Evolutionary conservation across 176 grass and related monocot species (phyloP).

Genomic region (Zoysia japonica): DNA sequence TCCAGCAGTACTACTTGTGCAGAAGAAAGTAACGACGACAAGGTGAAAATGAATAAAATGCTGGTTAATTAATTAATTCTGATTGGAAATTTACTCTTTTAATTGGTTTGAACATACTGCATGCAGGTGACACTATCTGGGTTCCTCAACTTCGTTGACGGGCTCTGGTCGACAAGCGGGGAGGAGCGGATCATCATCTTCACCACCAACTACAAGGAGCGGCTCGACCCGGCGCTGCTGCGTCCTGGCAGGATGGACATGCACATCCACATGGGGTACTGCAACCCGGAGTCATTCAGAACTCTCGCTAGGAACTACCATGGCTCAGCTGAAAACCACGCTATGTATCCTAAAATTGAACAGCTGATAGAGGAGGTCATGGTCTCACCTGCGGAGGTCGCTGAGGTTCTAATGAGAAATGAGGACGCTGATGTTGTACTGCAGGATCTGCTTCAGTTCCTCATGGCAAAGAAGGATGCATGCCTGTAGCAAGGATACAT

Average conservation of each 20-base stretch:
- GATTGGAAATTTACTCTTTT: background rate
- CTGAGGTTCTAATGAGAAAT: constrained; percentile 44
- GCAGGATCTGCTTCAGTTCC: constrained; percentile 16
- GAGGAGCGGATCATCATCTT: constrained; percentile 48
- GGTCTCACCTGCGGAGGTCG: constrained; percentile 35
- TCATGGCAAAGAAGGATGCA: constrained; percentile 31
- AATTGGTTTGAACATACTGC: too few relatives aligned
- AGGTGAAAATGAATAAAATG: background rate
- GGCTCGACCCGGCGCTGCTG: constrained; percentile 44
- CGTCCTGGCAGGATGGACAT: constrained; percentile 52
- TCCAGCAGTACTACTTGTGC: background rate
- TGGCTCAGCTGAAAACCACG: constrained; percentile 21
- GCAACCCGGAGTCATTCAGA: constrained; percentile 35
- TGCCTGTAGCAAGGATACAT: background rate
- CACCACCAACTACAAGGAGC: constrained; percentile 43
- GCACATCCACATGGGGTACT: constrained; percentile 47
- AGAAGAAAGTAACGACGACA: constrained; percentile 34
- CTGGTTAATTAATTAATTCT: background rate
- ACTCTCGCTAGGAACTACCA: constrained; percentile 47
- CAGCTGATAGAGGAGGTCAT: constrained; percentile 18
- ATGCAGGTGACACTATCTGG: constrained; percentile 39
- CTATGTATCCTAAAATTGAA: constrained; percentile 35
- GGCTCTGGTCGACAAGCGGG: constrained; percentile 45
- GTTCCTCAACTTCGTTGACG: constrained; percentile 36
- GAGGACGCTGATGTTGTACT: constrained; percentile 14